Evolutionary conservation across 805 yeast species (phyloP), one percentile per base, ranked within the genome.

Genomic region (Lipomyces mesembrius): DNA sequence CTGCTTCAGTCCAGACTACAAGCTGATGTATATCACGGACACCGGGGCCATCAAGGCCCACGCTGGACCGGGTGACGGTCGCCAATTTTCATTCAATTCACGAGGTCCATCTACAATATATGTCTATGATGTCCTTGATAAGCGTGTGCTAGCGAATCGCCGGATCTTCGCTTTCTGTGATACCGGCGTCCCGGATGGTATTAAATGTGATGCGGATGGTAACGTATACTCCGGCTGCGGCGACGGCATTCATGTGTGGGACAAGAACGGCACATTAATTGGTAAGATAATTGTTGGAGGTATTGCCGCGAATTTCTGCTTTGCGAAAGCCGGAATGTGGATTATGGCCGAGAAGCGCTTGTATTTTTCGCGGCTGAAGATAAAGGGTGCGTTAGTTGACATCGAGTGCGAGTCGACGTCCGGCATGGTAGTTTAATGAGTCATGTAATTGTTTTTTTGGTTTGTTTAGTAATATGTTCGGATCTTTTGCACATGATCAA

Each of bases 171-270:
- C 71, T n/a, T 64, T 49, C 57, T 29, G 60, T 51, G 71, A 65
- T 32, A 64, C 59, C 17, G 71, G 69, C 17, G 43, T 67, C 35
- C 71, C 71, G 27, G 69, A 65, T 57, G 71, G 71, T 2, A 67
- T 65, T 46, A 65, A 67, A 59, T 67, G 69, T 59, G 71, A 67
- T 39, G 63, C 43, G n/a, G 49, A 29, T 1, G 70, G 71, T 0
- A 65, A 67, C 32, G 69, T 67, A 7, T 65, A 65, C 59, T 65
- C 69, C 27, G 71, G 71, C 46, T 67, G 71, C 53, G 71, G 70
- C 14, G 68, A 67, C 52, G 71, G 71, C 11, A 51, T 67, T 2
- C 69, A 67, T 34, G 68, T 64, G 25, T 67, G 71, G 71, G 39
- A 61, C 32, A 35, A 63, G 34, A 9, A 22, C 12, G 71, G 71